Percentiles rank a stretch among this genome's conserved stretches.
Conservation (phyloP, 2,329 filamentous ascomycete species). For the Aspergillus unguis region DNA sequence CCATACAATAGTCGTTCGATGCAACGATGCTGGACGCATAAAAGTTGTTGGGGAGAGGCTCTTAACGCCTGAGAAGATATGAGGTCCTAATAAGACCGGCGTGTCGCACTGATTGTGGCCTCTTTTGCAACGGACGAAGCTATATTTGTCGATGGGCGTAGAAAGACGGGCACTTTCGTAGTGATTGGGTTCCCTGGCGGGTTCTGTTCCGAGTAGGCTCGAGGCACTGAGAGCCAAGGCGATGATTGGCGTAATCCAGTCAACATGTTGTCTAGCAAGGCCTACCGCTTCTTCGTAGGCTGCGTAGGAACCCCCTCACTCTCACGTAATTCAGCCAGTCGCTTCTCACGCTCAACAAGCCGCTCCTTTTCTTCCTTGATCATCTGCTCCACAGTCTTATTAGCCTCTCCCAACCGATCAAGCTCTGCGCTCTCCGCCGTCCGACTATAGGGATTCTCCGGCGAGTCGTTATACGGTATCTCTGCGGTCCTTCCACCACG, state of each 20-base stretch:
- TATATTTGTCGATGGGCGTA: background rate
- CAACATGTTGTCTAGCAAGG: background rate
- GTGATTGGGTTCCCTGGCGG: no score
- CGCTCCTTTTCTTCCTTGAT: conserved; percentile 63
- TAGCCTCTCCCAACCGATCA: conserved; percentile 60
- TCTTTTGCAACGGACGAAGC: background rate
- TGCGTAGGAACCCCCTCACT: conserved; percentile 40
- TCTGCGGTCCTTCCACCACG: conserved; percentile 67
- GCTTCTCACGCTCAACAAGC: conserved; percentile 59
- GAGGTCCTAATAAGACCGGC: background rate
- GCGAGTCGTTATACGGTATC: conserved; percentile 65
- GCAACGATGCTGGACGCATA: no score
- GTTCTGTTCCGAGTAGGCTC: background rate
- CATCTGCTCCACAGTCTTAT: conserved; percentile 57
- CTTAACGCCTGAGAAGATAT: no score
- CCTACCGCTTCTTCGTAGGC: conserved; percentile 42
- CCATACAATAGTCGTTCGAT: no score
- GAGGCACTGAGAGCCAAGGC: no score
- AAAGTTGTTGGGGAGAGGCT: no score
- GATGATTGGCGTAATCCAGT: no score
- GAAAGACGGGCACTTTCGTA: no score
- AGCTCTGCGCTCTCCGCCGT: conserved; percentile 68
- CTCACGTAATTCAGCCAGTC: conserved; percentile 51
- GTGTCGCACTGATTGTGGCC: background rate
- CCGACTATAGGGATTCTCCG: conserved; percentile 69